phyloP scores from a whole-genome alignment of 2,329 filamentous ascomycete species.

The Hypomyces rosellus region DNA sequence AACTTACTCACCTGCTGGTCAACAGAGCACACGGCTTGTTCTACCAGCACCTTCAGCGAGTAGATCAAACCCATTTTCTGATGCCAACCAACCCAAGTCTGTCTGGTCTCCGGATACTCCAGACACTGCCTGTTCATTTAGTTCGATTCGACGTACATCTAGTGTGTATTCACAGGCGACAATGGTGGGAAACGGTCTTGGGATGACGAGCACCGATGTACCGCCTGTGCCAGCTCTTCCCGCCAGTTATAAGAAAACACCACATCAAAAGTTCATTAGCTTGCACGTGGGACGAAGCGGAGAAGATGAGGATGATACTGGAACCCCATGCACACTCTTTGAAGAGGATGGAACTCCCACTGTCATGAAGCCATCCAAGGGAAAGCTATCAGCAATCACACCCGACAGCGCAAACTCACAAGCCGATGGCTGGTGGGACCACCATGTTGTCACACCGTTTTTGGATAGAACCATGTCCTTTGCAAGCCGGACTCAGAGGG shows the following conservation, averaged over 20 bases:
- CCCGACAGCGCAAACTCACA: constrained; percentile 48
- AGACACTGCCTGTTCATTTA: constrained; percentile 39
- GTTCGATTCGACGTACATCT: constrained; percentile 40
- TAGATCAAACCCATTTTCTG: constrained; percentile 14
- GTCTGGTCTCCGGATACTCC: constrained; percentile 59
- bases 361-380: constrained; percentile 32
- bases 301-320: constrained; percentile 44
- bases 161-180: constrained; percentile 57
- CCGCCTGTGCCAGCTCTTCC: constrained; percentile 58
- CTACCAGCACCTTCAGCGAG: neutral
- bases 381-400: constrained; percentile 31
- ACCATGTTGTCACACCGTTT: constrained; percentile 68
- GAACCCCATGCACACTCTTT: constrained; percentile 60
- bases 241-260: constrained; percentile 29
- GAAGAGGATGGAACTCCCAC: constrained; percentile 57
- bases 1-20: constrained; percentile 17
- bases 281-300: constrained; percentile 23
- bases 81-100: constrained; percentile 34
- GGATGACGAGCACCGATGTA: constrained; percentile 27
- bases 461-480: constrained; percentile 39
- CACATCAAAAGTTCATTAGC: constrained; percentile 31
- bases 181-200: constrained; percentile 22
- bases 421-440: constrained; percentile 71
- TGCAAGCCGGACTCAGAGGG: constrained; percentile 30
- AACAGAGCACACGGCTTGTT: neutral